Evolutionary conservation across 2,329 filamentous ascomycete species (phyloP).

Genomic region (Cladosporium halotolerans): DNA sequence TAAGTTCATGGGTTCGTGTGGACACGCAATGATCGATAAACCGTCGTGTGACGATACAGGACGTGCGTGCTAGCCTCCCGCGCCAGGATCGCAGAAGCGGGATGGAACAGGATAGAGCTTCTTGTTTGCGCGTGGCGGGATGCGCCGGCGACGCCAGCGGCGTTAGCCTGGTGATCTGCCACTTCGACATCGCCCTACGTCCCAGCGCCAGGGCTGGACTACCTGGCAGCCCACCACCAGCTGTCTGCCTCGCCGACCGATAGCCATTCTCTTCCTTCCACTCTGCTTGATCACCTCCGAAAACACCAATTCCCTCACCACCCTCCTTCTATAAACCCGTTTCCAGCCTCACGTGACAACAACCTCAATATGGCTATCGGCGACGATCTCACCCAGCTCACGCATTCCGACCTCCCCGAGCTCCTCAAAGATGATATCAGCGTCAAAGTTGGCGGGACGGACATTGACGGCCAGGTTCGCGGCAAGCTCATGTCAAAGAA

Average conservation of each 20-base stretch:
- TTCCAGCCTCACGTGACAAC: not conserved
- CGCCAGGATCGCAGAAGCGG: too few species aligned
- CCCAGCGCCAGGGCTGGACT: too few species aligned
- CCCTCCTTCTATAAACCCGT: not conserved
- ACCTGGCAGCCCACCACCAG: too few species aligned
- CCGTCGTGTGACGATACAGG: too few species aligned
- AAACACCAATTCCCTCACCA: not conserved
- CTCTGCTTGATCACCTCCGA: not conserved
- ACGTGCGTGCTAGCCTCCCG: too few species aligned
- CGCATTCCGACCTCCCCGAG: constrained; percentile 57
- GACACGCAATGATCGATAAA: too few species aligned
- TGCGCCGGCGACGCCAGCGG: too few species aligned
- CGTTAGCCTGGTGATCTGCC: too few species aligned
- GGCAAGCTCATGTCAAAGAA: constrained; percentile 89
- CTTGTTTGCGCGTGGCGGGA: too few species aligned
- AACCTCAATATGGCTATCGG: constrained; percentile 27
- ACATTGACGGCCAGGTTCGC: constrained; percentile 79
- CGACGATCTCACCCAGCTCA: constrained; percentile 42
- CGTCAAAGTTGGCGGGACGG: constrained; percentile 82
- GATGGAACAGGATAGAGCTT: too few species aligned
- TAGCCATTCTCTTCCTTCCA: not conserved
- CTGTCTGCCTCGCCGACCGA: not conserved
- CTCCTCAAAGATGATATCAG: constrained; percentile 65
- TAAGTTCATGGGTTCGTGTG: too few species aligned
- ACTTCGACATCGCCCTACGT: too few species aligned